Percentiles rank a stretch among this genome's conserved stretches.
These are phyloP conservation scores for Phytophthora chlamydospora DNA, from an alignment of 352 stramenopile species.

Conservation along the genomic window DNA sequence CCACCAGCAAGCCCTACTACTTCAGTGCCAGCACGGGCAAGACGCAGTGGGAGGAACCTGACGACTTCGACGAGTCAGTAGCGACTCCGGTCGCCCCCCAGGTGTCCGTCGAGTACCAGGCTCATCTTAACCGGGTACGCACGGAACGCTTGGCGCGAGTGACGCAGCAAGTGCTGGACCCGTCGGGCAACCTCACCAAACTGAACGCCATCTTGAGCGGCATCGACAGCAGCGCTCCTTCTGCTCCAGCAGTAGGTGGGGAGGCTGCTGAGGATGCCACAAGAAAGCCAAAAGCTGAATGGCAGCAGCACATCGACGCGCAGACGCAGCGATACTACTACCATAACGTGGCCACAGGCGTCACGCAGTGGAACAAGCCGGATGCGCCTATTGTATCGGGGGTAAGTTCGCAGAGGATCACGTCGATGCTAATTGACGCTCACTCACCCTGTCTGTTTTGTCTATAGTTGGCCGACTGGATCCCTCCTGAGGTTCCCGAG, in stretches of 20 bases:
- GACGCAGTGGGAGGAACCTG: conserved; percentile 78
- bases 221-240: conserved; percentile 44
- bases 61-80: conserved; percentile 48
- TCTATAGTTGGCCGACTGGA: conserved; percentile 75
- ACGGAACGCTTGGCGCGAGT: conserved; percentile 57
- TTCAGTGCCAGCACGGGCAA: conserved; percentile 61
- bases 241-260: background rate
- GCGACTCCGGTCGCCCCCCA: conserved; percentile 15
- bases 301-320: conserved; percentile 87
- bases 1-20: conserved; percentile 78
- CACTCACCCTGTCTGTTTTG: conserved; percentile 10
- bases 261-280: conserved; percentile 7
- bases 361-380: conserved; percentile 83
- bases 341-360: conserved; percentile 77
- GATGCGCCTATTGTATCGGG: conserved; percentile 70
- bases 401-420: conserved; percentile 40
- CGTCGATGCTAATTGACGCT: background rate
- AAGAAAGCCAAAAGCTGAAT: conserved; percentile 50
- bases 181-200: conserved; percentile 68
- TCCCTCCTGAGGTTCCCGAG: conserved; percentile 58
- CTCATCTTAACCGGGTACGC: conserved; percentile 61
- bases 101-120: conserved; percentile 64
- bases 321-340: conserved; percentile 87
- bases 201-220: conserved; percentile 75
- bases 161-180: conserved; percentile 72